A percentile compares a stretch with the other conserved stretches of the same genome.
These are phyloP conservation scores for Crotalaria pallida DNA, from an alignment of 306 rosid species.

Conservation along the genomic window DNA sequence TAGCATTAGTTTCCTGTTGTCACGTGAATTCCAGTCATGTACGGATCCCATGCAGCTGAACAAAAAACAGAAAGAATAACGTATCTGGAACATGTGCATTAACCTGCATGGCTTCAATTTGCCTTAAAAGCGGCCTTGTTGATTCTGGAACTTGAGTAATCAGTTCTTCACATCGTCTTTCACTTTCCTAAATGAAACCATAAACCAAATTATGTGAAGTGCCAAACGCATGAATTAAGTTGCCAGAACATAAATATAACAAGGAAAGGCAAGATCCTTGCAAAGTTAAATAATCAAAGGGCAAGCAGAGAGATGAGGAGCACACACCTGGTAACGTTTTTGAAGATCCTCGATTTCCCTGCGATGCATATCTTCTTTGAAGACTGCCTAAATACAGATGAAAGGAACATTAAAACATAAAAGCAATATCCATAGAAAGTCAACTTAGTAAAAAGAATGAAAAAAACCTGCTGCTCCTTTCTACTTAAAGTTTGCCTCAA, in stretches of 20 bases:
- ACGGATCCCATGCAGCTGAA: constrained; percentile 21
- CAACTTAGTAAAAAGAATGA: constrained; percentile 19
- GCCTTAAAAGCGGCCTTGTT: constrained; percentile 96
- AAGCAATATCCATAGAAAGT: background rate
- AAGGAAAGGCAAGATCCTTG: constrained; percentile 7
- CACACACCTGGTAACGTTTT: constrained; percentile 83
- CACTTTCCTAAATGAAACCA: constrained; percentile 79
- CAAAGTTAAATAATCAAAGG: background rate
- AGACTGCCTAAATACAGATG: constrained; percentile 58
- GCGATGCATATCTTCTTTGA: constrained; percentile 86
- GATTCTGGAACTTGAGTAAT: constrained; percentile 98
- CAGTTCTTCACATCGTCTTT: constrained; percentile 95
- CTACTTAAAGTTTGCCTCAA: constrained; percentile 91
- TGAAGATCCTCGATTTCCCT: constrained; percentile 96
- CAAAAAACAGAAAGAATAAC: constrained; percentile 17
- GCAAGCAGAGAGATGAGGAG: constrained; percentile 23
- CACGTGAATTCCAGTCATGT: constrained; percentile 29
- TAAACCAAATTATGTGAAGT: constrained; percentile 25
- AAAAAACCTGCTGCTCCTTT: constrained; percentile 87
- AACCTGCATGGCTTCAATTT: constrained; percentile 99
- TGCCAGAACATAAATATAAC: constrained; percentile 7
- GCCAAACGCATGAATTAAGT: constrained; percentile 14
- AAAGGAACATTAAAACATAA: constrained; percentile 11
- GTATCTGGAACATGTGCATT: constrained; percentile 1
- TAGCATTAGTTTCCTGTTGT: constrained; percentile 83